Evolutionary conservation across 2,329 filamentous ascomycete species (phyloP).

Genomic region (Nigrospora oryzae): DNA sequence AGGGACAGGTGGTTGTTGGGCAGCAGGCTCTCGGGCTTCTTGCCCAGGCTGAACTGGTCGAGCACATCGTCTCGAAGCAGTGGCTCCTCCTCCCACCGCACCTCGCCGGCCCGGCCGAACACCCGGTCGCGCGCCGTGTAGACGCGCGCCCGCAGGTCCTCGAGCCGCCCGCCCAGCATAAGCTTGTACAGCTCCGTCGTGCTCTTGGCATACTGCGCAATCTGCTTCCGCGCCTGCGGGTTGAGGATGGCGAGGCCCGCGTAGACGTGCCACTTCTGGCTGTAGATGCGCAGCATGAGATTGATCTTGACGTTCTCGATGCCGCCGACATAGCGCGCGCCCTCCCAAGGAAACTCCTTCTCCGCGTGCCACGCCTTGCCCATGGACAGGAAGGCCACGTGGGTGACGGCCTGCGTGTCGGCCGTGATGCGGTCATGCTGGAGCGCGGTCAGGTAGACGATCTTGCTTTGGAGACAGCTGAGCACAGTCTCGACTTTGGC

Average conservation of each 20-base stretch:
- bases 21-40: conserved; percentile 50
- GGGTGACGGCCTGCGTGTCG: conserved; percentile 95
- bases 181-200: conserved; percentile 95
- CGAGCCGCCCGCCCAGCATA: conserved; percentile 78
- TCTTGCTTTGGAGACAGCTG: conserved; percentile 73
- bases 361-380: conserved; percentile 96
- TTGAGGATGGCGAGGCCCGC: conserved; percentile 95
- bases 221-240: conserved; percentile 84
- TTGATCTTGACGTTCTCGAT: conserved; percentile 99
- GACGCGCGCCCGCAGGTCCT: conserved; percentile 67
- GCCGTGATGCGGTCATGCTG: conserved; percentile 96
- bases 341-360: conserved; percentile 93
- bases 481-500: conserved; percentile 74
- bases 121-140: conserved; percentile 59
- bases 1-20: conserved; percentile 93
- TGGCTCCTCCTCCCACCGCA: conserved; percentile 52
- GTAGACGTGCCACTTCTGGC: conserved; percentile 99
- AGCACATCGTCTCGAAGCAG: conserved; percentile 77
- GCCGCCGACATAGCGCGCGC: conserved; percentile 88
- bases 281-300: conserved; percentile 92
- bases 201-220: conserved; percentile 84
- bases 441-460: conserved; percentile 77
- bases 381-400: conserved; percentile 95
- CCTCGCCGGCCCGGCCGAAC: conserved; percentile 60
- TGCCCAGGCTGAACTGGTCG: conserved; percentile 79